Conservation (phyloP, 768 basidiomycete genomes). For the Cyclocybe cylindracea region DNA sequence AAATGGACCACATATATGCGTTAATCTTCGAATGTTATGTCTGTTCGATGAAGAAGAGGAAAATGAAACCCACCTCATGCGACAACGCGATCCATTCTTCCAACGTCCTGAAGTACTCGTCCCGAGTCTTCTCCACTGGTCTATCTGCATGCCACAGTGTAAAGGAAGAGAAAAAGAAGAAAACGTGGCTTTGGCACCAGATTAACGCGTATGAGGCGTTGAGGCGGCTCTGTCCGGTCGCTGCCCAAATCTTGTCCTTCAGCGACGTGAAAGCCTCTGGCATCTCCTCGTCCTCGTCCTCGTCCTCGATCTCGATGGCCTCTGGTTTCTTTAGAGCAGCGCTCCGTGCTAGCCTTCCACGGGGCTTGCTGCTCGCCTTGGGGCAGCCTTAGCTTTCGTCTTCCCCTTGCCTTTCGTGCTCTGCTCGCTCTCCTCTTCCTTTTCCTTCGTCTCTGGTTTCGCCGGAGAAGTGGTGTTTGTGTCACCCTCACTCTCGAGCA, state of each 20-base stretch:
- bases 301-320: conserved; percentile 26
- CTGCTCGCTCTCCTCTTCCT: conserved; percentile 7
- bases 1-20: too few species aligned
- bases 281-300: conserved; percentile 16
- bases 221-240: neutral
- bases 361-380: conserved; percentile 21
- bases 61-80: conserved; percentile 48
- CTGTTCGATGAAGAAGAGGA: conserved; percentile 15
- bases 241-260: neutral
- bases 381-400: conserved; percentile 13
- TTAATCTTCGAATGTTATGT: neutral
- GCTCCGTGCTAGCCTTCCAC: conserved; percentile 26
- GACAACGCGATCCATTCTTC: conserved; percentile 72
- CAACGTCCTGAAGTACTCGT: conserved; percentile 71
- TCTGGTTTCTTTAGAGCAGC: conserved; percentile 24
- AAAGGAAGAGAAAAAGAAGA: conserved; percentile 65
- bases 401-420: conserved; percentile 12
- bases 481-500: conserved; percentile 42
- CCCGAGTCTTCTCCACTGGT: conserved; percentile 64
- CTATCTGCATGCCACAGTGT: conserved; percentile 79
- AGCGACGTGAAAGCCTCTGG: conserved; percentile 4
- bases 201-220: conserved; percentile 23
- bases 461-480: conserved; percentile 1
- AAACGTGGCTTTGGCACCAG: conserved; percentile 55
- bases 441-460: conserved; percentile 8